Evolutionary conservation across 768 basidiomycete species (phyloP).

Genomic region (Tulasnella sp.): DNA sequence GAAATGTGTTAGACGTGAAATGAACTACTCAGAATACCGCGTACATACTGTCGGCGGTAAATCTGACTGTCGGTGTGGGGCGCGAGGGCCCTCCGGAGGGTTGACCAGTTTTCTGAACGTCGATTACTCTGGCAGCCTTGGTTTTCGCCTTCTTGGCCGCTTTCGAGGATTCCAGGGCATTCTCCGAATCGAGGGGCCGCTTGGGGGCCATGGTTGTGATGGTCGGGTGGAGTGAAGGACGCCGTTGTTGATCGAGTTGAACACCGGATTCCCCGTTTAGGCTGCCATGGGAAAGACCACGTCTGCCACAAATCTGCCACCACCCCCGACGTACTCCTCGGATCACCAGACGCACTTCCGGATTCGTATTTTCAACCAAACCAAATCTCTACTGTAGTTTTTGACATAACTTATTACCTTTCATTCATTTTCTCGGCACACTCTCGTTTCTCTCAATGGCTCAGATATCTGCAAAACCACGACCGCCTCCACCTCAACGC

Average conservation of each 20-base stretch:
- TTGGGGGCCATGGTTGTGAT: conserved; percentile 41
- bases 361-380: background rate
- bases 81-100: conserved; percentile 26
- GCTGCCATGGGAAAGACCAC: background rate
- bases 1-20: background rate
- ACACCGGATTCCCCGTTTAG: background rate
- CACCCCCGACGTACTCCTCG: background rate
- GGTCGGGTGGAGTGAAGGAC: background rate
- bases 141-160: conserved; percentile 71
- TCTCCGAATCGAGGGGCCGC: conserved; percentile 38
- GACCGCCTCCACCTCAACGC: conserved; percentile 13
- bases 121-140: conserved; percentile 59
- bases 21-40: conserved; percentile 34
- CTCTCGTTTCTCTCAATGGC: conserved; percentile 4
- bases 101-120: conserved; percentile 45
- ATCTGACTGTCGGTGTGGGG: conserved; percentile 26
- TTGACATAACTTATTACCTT: background rate
- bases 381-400: background rate
- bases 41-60: conserved; percentile 38
- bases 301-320: conserved; percentile 1
- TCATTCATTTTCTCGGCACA: background rate
- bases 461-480: background rate
- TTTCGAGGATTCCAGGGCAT: conserved; percentile 37
- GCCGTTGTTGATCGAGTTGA: background rate
- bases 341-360: background rate